Evolutionary conservation across 2,329 filamentous ascomycete species (phyloP).

Genomic region (Exserohilum turcica): DNA sequence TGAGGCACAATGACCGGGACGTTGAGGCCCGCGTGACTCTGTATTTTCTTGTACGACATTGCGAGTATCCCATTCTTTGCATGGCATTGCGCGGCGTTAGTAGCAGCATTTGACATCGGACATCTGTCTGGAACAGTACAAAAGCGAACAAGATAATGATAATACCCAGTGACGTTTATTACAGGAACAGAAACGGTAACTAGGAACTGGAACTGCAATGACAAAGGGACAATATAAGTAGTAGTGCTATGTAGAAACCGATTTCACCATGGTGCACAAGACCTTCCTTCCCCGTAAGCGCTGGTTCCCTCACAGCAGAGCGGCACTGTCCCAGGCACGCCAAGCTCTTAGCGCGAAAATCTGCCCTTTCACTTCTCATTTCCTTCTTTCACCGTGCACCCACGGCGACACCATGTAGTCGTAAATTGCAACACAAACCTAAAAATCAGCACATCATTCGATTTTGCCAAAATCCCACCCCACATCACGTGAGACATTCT

Average conservation of each 20-base stretch:
- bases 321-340: slow-evolving; percentile 12
- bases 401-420: slow-evolving; percentile 5
- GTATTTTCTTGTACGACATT: background rate
- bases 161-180: slow-evolving; percentile 15
- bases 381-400: background rate
- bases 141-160: slow-evolving; percentile 21
- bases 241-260: too few species aligned
- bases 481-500: background rate
- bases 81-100: slow-evolving; percentile 29
- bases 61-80: slow-evolving; percentile 12
- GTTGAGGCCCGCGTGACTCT: background rate
- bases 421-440: background rate
- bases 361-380: slow-evolving; percentile 16
- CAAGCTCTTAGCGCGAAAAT: slow-evolving; percentile 33
- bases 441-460: background rate
- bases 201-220: background rate
- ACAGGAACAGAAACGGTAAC: background rate
- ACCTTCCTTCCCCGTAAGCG: background rate
- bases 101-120: slow-evolving; percentile 6
- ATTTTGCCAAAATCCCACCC: background rate
- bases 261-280: background rate
- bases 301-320: background rate
- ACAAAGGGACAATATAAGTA: background rate
- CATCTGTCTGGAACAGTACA: slow-evolving; percentile 10
- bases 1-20: background rate